Conservation (phyloP, 305 asterid genomes). For the Solanum hybrid region DNA sequence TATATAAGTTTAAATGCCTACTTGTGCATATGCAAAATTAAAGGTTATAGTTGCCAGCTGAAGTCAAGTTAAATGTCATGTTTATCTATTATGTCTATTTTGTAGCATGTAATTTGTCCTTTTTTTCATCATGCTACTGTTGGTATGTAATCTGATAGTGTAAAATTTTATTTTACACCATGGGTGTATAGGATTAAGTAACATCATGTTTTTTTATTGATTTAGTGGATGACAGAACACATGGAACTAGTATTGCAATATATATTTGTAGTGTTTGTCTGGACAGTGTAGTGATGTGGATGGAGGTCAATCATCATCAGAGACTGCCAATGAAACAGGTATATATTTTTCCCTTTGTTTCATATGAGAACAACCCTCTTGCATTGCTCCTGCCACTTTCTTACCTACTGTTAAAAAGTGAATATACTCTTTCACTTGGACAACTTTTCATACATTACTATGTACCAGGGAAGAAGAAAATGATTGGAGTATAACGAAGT, state of each 20-base stretch:
- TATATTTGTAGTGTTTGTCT: neutral
- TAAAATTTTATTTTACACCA: neutral
- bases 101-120: neutral
- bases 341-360: neutral
- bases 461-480: neutral
- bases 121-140: neutral
- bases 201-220: neutral
- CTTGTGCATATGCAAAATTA: no score
- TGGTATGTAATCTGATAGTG: neutral
- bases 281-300: neutral
- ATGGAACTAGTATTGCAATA: neutral
- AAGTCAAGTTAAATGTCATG: neutral
- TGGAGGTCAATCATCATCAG: neutral
- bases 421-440: neutral
- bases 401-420: neutral
- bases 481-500: neutral
- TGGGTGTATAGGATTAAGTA: neutral
- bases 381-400: neutral
- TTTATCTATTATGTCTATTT: no score
- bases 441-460: neutral
- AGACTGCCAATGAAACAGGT: slow-evolving; percentile 4
- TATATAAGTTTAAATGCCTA: no score
- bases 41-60: no score
- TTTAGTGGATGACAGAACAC: neutral
- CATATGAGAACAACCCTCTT: neutral